These are phyloP conservation scores for Bolboschoenus planiculmis DNA, from an alignment of 176 grass and related monocot genomes.

Conservation along the genomic window DNA sequence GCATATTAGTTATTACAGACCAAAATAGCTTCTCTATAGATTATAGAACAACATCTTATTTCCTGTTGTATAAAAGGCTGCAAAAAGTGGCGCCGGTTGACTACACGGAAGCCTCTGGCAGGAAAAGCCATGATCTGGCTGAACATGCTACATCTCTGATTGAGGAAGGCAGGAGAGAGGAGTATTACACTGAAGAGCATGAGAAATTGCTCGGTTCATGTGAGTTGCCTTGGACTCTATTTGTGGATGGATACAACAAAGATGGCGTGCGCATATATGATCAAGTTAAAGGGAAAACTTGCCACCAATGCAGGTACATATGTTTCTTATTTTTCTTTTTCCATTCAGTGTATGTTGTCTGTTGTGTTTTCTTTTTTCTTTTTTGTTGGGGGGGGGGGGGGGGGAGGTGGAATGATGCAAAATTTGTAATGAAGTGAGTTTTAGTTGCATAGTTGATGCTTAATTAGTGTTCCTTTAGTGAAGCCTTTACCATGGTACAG, in stretches of 20 bases:
- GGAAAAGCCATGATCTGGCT: constrained; percentile 11
- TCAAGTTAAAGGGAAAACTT: constrained; percentile 62
- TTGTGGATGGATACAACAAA: constrained; percentile 64
- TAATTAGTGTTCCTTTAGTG: background rate
- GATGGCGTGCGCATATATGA: constrained; percentile 78
- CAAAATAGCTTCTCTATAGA: background rate
- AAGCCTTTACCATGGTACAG: background rate
- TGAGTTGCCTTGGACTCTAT: constrained; percentile 60
- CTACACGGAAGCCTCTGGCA: constrained; percentile 35
- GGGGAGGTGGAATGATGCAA: background rate
- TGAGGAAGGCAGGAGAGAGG: constrained; percentile 52
- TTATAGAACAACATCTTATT: background rate
- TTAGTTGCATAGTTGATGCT: background rate
- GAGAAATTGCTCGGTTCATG: constrained; percentile 64
- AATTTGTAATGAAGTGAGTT: background rate
- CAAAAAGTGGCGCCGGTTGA: constrained; percentile 47
- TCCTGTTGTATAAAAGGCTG: constrained; percentile 30
- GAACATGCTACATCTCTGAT: constrained; percentile 16
- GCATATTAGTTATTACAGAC: background rate
- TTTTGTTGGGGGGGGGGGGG: no score
- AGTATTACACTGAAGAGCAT: constrained; percentile 87
- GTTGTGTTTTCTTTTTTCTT: no score
- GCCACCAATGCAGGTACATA: constrained; percentile 85
- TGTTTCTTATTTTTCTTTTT: background rate
- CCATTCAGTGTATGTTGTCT: background rate